These are phyloP conservation scores for Ustilago hordei DNA, from an alignment of 1,284 basidiomycete genomes.

Conservation along the genomic window DNA sequence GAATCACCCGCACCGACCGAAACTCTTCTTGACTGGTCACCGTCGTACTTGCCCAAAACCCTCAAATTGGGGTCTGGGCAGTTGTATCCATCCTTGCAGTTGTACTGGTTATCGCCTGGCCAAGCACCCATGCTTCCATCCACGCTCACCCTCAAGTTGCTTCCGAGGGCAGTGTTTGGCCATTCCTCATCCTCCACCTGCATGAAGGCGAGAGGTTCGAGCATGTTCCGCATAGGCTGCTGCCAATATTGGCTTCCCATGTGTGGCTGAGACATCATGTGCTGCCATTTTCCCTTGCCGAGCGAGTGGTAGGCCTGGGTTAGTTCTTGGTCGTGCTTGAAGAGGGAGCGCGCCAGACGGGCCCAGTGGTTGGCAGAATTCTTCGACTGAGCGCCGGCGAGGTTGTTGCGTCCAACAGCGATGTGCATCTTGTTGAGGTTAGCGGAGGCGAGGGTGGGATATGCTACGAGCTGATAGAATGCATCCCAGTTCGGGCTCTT, in stretches of 20 bases:
- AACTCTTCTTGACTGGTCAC: slow-evolving; percentile 21
- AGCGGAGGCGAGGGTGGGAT: slow-evolving; percentile 26
- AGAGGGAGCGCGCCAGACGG: slow-evolving; percentile 9
- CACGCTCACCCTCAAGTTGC: slow-evolving; percentile 26
- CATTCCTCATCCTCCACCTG: slow-evolving; percentile 16
- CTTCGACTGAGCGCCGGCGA: slow-evolving; percentile 31
- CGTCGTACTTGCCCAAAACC: slow-evolving; percentile 22
- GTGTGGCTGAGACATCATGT: slow-evolving; percentile 40
- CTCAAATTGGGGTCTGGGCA: slow-evolving; percentile 27
- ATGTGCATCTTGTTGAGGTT: slow-evolving; percentile 35
- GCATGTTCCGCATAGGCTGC: slow-evolving; percentile 36
- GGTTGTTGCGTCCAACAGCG: slow-evolving; percentile 31
- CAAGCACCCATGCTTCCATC: slow-evolving; percentile 43
- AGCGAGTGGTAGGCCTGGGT: slow-evolving; percentile 26
- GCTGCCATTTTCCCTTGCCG: slow-evolving; percentile 25
- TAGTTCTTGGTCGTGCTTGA: slow-evolving; percentile 20
- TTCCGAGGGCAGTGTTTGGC: slow-evolving; percentile 26
- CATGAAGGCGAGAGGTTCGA: slow-evolving; percentile 12
- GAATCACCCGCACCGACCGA: slow-evolving; percentile 31
- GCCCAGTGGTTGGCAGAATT: slow-evolving; percentile 37
- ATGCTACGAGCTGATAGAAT: slow-evolving; percentile 36
- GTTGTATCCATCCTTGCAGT: slow-evolving; percentile 38
- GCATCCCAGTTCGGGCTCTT: slow-evolving; percentile 28
- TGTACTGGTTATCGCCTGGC: slow-evolving; percentile 45
- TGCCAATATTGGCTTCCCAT: slow-evolving; percentile 44